Evolutionary conservation across 805 yeast genomes (phyloP), one percentile per base, ranked within the genome.

Genomic region (Saccharomyces paradoxus): DNA sequence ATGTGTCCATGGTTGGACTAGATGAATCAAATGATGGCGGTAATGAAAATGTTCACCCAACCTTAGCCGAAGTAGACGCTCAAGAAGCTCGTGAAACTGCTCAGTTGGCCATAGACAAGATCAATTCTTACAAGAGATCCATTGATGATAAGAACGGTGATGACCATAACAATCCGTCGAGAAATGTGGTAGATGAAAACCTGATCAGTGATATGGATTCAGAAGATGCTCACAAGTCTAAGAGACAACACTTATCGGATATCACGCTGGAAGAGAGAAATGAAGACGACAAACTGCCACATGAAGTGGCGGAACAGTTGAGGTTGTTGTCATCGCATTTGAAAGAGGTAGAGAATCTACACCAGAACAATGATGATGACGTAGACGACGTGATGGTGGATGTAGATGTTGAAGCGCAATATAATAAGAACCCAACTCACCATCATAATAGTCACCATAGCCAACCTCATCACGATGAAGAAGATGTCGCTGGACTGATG

Each of bases 241-340:
- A 37, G 13, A 37, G 44, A 37, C 44, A 37, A 9, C 44, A 37
- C 17, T 37, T 37, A 9, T 37, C 44, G 5, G 44, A 37, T 37
- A 37, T 37, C 44, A 37, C 44, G 13, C 24, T 37, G 44, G 44
- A 37, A 17, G 44, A 37, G 17, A 37, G 44, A 37, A 37, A 37
- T 21, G 44, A 58, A 27, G 71, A 67, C 44, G 70, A 69, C 54
- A 67, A 66, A 56, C 57, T 67, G 48, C 71, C 71, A 21, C 69
- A 66, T 28, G 70, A 69, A 41, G 69, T 69, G 17, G 72, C 72
- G 2, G 72, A 69, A 54, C 72, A 69, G 55, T 53, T 68, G 48
- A 65, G 71, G 56, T 54, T 69, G 27, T 54, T 69, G 53, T 65
- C 70, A 9, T 67, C 71, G 1, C 72, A 69, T 61, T 66, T 67